These are phyloP conservation scores for Anacardium occidentale DNA, from an alignment of 345 rosid genomes.

Conservation along the genomic window DNA sequence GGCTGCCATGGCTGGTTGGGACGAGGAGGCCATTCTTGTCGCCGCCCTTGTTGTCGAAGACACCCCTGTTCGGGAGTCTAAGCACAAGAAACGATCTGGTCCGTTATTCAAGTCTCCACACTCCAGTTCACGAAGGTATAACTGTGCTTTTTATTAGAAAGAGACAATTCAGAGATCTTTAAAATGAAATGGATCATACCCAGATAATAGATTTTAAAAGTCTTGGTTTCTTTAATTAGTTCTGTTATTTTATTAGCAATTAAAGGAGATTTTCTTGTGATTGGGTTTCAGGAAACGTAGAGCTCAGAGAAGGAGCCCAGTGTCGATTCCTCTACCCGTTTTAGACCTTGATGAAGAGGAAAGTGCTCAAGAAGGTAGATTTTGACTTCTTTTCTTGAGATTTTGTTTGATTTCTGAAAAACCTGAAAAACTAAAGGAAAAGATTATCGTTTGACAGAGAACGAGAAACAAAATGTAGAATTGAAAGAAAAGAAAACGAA, in stretches of 20 bases:
- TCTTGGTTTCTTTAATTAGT: neutral
- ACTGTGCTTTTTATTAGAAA: neutral
- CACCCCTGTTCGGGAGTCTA: slow-evolving; percentile 70
- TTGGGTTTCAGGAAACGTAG: slow-evolving; percentile 52
- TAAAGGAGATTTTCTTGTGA: neutral
- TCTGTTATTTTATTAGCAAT: slow-evolving; percentile 10
- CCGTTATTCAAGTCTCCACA: slow-evolving; percentile 60
- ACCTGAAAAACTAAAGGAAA: slow-evolving; percentile 1
- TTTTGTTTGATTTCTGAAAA: slow-evolving; percentile 20
- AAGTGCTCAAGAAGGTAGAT: slow-evolving; percentile 36
- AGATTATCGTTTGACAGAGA: slow-evolving; percentile 30
- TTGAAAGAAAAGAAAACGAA: slow-evolving; percentile 25
- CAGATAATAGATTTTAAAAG: neutral
- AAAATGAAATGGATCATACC: neutral
- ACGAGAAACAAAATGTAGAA: slow-evolving; percentile 27
- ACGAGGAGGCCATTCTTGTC: slow-evolving; percentile 72
- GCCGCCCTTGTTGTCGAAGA: slow-evolving; percentile 83
- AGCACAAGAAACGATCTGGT: slow-evolving; percentile 60
- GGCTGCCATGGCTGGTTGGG: slow-evolving; percentile 99
- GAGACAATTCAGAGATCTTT: neutral
- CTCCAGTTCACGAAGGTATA: slow-evolving; percentile 71
- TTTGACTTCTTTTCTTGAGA: neutral
- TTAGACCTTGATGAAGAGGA: slow-evolving; percentile 62
- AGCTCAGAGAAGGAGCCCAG: slow-evolving; percentile 46
- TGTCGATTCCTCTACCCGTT: slow-evolving; percentile 40